phyloP scores from a whole-genome alignment of 1,284 basidiomycete genomes.

The Inonotus hispidus region DNA sequence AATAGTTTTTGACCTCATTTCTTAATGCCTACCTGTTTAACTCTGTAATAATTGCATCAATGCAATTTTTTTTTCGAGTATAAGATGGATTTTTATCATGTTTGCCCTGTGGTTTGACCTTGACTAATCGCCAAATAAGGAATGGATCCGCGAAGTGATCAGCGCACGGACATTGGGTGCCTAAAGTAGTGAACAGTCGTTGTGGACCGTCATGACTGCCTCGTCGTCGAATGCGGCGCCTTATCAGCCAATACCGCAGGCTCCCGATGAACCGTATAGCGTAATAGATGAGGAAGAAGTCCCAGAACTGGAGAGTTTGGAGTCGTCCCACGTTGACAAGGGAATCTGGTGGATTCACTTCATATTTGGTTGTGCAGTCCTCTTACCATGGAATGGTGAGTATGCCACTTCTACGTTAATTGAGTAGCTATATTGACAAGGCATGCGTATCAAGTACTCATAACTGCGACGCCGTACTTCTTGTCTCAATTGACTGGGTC shows the following conservation, averaged over 20 bases:
- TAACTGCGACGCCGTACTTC: slow-evolving; percentile 75
- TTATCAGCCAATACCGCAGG: slow-evolving; percentile 11
- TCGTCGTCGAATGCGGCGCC: not conserved
- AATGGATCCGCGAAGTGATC: not conserved
- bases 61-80: not conserved
- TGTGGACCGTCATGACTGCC: not conserved
- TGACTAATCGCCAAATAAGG: not conserved
- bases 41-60: not conserved
- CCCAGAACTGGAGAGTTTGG: not conserved
- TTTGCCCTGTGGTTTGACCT: not conserved
- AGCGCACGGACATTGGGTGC: no score
- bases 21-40: not conserved
- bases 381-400: slow-evolving; percentile 78
- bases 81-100: not conserved
- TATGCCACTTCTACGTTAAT: slow-evolving; percentile 13
- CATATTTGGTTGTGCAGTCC: slow-evolving; percentile 63
- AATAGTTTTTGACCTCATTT: not conserved
- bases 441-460: slow-evolving; percentile 45
- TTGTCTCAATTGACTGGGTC: slow-evolving; percentile 55
- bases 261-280: not conserved
- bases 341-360: slow-evolving; percentile 55
- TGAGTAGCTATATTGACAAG: slow-evolving; percentile 1
- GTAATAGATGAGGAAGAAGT: slow-evolving; percentile 1
- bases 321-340: not conserved
- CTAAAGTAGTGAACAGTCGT: no score